Conservation (phyloP, 2,329 filamentous ascomycete genomes). For the Penicillium crustosum region DNA sequence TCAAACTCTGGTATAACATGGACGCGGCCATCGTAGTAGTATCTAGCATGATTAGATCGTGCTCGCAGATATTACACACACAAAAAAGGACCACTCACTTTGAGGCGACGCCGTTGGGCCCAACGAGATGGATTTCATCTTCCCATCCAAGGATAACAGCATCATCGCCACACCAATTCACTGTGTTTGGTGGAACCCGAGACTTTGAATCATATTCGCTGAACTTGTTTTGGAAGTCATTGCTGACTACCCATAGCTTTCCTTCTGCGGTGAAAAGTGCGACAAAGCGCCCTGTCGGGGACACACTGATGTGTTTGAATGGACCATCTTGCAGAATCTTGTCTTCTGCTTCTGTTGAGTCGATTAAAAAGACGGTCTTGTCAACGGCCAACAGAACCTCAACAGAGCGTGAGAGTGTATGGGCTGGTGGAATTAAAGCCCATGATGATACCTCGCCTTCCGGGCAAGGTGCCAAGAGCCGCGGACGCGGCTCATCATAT, state of each 20-base stretch:
- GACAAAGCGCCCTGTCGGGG: conserved; percentile 84
- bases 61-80: not conserved
- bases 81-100: conserved; percentile 45
- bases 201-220: conserved; percentile 90
- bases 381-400: conserved; percentile 86
- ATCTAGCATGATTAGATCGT: conserved; percentile 49
- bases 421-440: conserved; percentile 82
- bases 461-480: conserved; percentile 72
- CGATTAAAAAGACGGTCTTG: conserved; percentile 80
- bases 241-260: conserved; percentile 87
- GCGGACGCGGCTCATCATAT: conserved; percentile 87
- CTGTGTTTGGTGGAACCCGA: conserved; percentile 77
- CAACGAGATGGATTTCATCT: conserved; percentile 92
- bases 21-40: conserved; percentile 87
- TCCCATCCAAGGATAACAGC: conserved; percentile 94
- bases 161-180: conserved; percentile 96
- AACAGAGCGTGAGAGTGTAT: conserved; percentile 87
- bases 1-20: conserved; percentile 86
- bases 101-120: conserved; percentile 72
- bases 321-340: conserved; percentile 87
- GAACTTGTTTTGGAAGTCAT: conserved; percentile 88
- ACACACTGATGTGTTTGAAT: conserved; percentile 86
- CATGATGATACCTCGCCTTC: conserved; percentile 81
- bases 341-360: conserved; percentile 88
- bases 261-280: conserved; percentile 84